phyloP scores from a whole-genome alignment of 2,329 filamentous ascomycete genomes.

The Venturia carpophila region DNA sequence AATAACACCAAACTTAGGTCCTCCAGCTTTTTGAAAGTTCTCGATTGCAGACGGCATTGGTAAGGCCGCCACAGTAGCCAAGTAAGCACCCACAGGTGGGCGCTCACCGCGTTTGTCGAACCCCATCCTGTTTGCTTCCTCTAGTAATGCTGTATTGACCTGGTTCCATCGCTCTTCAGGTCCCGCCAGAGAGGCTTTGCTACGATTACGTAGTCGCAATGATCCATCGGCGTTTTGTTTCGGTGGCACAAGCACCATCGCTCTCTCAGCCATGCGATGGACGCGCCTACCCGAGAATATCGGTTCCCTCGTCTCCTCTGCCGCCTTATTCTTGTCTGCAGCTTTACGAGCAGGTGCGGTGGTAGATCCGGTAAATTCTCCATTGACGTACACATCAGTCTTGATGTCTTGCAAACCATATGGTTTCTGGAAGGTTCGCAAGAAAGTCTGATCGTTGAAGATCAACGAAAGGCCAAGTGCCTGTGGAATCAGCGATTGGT shows the following conservation, averaged over 20 bases:
- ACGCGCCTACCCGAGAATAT: conserved; percentile 35
- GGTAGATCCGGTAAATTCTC: conserved; percentile 29
- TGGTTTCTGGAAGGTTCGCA: conserved; percentile 22
- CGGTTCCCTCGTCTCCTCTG: conserved; percentile 20
- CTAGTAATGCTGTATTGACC: conserved; percentile 26
- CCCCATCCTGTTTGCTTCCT: conserved; percentile 32
- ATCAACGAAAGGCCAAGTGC: conserved; percentile 21
- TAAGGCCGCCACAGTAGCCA: conserved; percentile 33
- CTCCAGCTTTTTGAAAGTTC: conserved; percentile 27
- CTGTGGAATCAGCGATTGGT: conserved; percentile 18
- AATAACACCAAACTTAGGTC: conserved; percentile 30
- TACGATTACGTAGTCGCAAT: conserved; percentile 18
- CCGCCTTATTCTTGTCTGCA: conserved; percentile 11
- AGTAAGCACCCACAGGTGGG: conserved; percentile 32
- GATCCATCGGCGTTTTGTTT: conserved; percentile 24
- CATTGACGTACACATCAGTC: conserved; percentile 43
- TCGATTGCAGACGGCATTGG: conserved; percentile 31
- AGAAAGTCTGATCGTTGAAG: conserved; percentile 28
- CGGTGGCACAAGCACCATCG: conserved; percentile 36
- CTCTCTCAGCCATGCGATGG: conserved; percentile 35
- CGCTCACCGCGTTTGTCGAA: conserved; percentile 27
- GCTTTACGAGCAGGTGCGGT: conserved; percentile 8
- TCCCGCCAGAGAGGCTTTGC: conserved; percentile 10
- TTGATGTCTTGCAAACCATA: conserved; percentile 31
- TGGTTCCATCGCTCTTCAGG: conserved; percentile 31